These are phyloP conservation scores for Pseudozyma tsukubaensis DNA, from an alignment of 1,284 basidiomycete species.

Conservation along the genomic window DNA sequence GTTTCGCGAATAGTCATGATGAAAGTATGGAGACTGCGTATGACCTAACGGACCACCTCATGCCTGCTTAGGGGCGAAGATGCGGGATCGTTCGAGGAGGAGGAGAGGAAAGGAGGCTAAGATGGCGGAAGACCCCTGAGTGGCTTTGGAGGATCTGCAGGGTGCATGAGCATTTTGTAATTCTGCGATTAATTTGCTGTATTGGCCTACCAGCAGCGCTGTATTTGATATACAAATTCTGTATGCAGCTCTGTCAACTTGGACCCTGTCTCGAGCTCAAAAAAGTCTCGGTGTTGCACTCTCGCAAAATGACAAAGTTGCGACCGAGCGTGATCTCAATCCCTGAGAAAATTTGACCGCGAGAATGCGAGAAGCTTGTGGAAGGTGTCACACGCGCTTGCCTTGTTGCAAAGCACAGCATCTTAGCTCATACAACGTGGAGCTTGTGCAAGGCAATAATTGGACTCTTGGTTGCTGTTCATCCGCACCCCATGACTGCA, in stretches of 20 bases:
- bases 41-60: too few relatives aligned
- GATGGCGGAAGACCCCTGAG: slow-evolving; percentile 18
- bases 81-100: not conserved
- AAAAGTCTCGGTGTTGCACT: slow-evolving; percentile 1
- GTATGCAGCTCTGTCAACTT: not conserved
- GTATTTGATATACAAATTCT: not conserved
- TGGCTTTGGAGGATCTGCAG: slow-evolving; percentile 28
- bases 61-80: too few relatives aligned
- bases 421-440: slow-evolving; percentile 14
- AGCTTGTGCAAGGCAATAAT: not conserved
- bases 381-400: slow-evolving; percentile 9
- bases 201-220: not conserved
- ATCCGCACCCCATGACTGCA: not conserved
- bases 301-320: not conserved
- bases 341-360: not conserved
- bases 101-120: not conserved
- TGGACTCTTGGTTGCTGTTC: not conserved
- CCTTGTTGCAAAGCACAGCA: not conserved
- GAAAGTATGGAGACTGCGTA: too few relatives aligned
- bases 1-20: not conserved
- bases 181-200: not conserved
- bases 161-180: slow-evolving; percentile 17
- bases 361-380: slow-evolving; percentile 35
- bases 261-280: slow-evolving; percentile 11
- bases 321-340: slow-evolving; percentile 8